Base-by-base conservation (phyloP, 805 yeast species). In the Deakozyma indianensis region DNA sequence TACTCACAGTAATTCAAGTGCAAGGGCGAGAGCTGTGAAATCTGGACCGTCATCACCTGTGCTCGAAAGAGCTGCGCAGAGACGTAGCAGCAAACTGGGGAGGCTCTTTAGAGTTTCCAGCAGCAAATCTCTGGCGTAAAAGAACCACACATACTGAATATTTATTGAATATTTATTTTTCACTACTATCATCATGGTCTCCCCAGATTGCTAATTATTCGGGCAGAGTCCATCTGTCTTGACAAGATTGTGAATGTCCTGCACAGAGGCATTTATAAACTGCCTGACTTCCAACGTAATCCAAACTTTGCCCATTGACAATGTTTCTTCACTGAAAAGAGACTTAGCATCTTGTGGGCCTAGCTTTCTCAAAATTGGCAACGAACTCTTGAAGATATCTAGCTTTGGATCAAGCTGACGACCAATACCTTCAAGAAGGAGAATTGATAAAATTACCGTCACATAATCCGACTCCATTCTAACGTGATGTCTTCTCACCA, bases 381-480 rank as follows among this genome's bases (percentile, higher is more conserved):
- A 66, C 2, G 96, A 78, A 61, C 94, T 83, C 73, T 94, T 94
- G 73, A 92, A 90, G 43, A 92, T 72, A 64, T 92, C 98, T 56
- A 92, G 69, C 40, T 86, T 78, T 1, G 97, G 96, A 62, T 92
- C 95, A 46, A 92, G 69, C 62, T 83, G 95, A 58, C 97, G 72
- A 20, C 98, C 97, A 45, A 92, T 83, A 9, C 99, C 99, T 62
- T 92, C 98, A 47, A 92, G 66, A 46, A 92, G 68, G 45, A 92
- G 65, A 22, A 92, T 87, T 1, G 97, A 95, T 25, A 92, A 86
- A n/a, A 92, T 82, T 22, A 92, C 95, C 24, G 95, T 86, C 40
- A 92, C 79, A 58, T 92, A 92, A 62, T 92, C 98, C 4, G 95
- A 94, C 58, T 92, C 99, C 95, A 92, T 83, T 57, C 96, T 73